Evolutionary conservation across 2,329 filamentous ascomycete genomes (phyloP).

Genomic region (Alternaria incomplexa): DNA sequence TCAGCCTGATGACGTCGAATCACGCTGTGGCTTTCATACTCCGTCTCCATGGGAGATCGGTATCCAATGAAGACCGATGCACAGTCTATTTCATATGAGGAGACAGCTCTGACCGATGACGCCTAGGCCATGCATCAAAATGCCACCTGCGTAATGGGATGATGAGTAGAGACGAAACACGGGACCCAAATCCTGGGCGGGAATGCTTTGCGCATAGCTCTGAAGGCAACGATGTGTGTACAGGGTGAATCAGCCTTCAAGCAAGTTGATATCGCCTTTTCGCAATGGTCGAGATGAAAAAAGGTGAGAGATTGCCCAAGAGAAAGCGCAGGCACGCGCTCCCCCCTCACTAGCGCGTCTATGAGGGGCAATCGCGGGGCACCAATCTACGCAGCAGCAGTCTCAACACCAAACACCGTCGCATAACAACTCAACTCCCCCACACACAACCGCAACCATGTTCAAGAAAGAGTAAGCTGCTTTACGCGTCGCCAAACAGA

Average conservation of each 20-base stretch:
- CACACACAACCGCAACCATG: constrained; percentile 30
- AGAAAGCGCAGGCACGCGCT: background rate
- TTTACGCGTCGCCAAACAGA: background rate
- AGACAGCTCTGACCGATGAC: no score
- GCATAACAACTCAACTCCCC: background rate
- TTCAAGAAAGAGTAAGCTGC: constrained; percentile 45
- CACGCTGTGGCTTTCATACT: background rate
- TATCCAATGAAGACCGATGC: background rate
- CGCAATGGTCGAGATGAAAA: background rate
- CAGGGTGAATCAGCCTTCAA: no score
- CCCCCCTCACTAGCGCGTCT: constrained; percentile 10
- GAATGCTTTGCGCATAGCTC: no score
- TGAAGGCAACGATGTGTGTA: no score
- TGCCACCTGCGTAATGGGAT: background rate
- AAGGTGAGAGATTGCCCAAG: background rate
- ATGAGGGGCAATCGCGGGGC: constrained; percentile 16
- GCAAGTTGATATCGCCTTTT: no score
- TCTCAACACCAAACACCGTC: constrained; percentile 7
- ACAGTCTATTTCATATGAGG: background rate
- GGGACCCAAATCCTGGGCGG: background rate
- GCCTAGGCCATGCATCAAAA: background rate
- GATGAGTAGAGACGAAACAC: background rate
- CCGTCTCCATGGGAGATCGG: no score
- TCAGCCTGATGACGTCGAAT: background rate
- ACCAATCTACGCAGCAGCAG: background rate